phyloP scores from a whole-genome alignment of 2,329 filamentous ascomycete genomes.

The Tolypocladium pustulatum region DNA sequence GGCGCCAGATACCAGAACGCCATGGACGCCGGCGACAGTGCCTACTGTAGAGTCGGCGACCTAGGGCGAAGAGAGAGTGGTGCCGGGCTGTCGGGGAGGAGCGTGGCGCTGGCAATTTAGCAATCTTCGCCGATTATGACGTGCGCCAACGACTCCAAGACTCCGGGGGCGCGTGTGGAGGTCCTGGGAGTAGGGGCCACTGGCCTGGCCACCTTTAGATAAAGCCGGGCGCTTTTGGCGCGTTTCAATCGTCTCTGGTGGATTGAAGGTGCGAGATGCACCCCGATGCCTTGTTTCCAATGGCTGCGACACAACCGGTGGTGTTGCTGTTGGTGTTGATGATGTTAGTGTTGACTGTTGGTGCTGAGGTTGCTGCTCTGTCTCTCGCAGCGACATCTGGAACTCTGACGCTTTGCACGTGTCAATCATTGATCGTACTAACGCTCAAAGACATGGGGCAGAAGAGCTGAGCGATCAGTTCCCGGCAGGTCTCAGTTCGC shows the following conservation, averaged over 20 bases:
- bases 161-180: not conserved
- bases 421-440: not conserved
- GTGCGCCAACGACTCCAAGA: not conserved
- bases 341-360: no score
- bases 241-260: not conserved
- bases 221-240: no score
- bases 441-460: not conserved
- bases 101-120: not conserved
- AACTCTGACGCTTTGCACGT: not conserved
- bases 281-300: not conserved
- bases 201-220: no score
- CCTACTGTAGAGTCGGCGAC: not conserved
- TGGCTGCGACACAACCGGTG: no score
- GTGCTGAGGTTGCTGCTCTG: no score
- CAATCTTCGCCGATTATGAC: conserved; percentile 2
- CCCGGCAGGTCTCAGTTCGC: not conserved
- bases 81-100: not conserved
- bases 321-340: no score
- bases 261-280: not conserved
- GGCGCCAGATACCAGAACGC: not conserved
- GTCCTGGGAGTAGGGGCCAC: no score
- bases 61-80: not conserved
- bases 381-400: not conserved
- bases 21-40: not conserved
- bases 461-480: not conserved